These are phyloP conservation scores for Cutaneotrichosporon cutaneum DNA, from an alignment of 1,284 basidiomycete genomes.

Conservation along the genomic window DNA sequence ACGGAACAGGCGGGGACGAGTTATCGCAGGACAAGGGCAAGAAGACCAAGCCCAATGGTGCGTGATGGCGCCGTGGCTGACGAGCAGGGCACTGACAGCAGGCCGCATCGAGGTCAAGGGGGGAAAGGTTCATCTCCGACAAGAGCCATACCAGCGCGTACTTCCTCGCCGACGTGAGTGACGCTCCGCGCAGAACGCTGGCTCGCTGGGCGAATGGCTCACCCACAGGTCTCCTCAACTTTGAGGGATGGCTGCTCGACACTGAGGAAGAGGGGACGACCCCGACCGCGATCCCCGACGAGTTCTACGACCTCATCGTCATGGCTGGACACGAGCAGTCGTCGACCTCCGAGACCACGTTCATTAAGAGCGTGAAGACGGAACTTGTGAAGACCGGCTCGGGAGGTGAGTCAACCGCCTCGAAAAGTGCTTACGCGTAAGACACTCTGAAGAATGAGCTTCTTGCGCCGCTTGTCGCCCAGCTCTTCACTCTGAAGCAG, in stretches of 20 bases:
- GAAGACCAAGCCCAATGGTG: slow-evolving; percentile 10
- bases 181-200: background rate
- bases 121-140: slow-evolving; percentile 34
- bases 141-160: slow-evolving; percentile 21
- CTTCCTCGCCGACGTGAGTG: slow-evolving; percentile 35
- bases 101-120: slow-evolving; percentile 35
- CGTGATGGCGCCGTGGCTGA: background rate
- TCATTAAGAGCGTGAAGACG: slow-evolving; percentile 39
- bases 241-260: slow-evolving; percentile 37
- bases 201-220: background rate
- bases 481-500: slow-evolving; percentile 37
- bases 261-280: slow-evolving; percentile 29
- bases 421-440: background rate
- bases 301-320: slow-evolving; percentile 35
- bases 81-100: background rate
- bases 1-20: slow-evolving; percentile 4
- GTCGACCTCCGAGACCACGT: slow-evolving; percentile 28
- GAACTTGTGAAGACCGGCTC: slow-evolving; percentile 25
- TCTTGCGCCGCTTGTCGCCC: slow-evolving; percentile 29
- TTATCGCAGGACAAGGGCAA: slow-evolving; percentile 3
- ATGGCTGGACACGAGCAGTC: slow-evolving; percentile 47
- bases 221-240: slow-evolving; percentile 28
- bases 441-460: slow-evolving; percentile 29
- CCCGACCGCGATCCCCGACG: slow-evolving; percentile 34
- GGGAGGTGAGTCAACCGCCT: slow-evolving; percentile 19